Conservation (phyloP, 331 rosid genomes). For the Cydonia oblonga region DNA sequence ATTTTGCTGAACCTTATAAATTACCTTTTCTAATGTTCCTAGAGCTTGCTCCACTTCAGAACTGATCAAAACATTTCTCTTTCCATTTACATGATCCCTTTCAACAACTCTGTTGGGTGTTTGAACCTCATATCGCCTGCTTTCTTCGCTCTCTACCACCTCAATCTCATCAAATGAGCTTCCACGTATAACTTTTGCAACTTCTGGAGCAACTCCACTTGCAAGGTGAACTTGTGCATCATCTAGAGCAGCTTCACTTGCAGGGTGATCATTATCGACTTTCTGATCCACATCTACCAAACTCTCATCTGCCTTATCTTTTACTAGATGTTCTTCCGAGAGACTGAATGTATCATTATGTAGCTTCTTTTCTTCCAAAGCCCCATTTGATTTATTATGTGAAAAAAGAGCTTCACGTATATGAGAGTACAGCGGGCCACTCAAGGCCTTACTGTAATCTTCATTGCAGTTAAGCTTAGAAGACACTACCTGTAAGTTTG, state of each 20-base stretch:
- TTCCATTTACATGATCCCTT: constrained; percentile 16
- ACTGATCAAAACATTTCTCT: constrained; percentile 30
- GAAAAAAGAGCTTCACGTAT: constrained; percentile 43
- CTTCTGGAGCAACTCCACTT: constrained; percentile 8
- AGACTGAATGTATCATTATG: constrained; percentile 7
- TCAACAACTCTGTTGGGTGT: constrained; percentile 11
- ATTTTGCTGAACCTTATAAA: constrained; percentile 32
- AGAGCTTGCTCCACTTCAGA: constrained; percentile 66
- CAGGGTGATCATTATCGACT: constrained; percentile 2
- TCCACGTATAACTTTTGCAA: constrained; percentile 4
- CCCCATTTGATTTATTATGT: constrained; percentile 16
- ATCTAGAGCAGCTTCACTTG: constrained; percentile 8
- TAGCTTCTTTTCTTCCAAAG: constrained; percentile 18
- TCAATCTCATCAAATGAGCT: constrained; percentile 36
- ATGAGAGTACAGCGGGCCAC: constrained; percentile 42
- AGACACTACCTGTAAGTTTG: constrained; percentile 49
- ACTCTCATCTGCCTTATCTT: constrained; percentile 6
- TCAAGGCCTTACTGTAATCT: constrained; percentile 54
- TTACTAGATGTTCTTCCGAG: constrained; percentile 18
- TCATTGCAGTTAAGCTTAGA: constrained; percentile 40
- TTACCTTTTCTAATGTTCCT: constrained; percentile 64
- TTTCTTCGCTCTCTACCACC: neutral
- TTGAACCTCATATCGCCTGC: constrained; percentile 16
- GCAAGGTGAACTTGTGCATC: constrained; percentile 6
- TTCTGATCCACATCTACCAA: constrained; percentile 9